A percentile compares a stretch with the other conserved stretches of the same genome.
Evolutionary conservation across 1,284 basidiomycete genomes (phyloP).

Genomic region (Cystobasidium pallidum): DNA sequence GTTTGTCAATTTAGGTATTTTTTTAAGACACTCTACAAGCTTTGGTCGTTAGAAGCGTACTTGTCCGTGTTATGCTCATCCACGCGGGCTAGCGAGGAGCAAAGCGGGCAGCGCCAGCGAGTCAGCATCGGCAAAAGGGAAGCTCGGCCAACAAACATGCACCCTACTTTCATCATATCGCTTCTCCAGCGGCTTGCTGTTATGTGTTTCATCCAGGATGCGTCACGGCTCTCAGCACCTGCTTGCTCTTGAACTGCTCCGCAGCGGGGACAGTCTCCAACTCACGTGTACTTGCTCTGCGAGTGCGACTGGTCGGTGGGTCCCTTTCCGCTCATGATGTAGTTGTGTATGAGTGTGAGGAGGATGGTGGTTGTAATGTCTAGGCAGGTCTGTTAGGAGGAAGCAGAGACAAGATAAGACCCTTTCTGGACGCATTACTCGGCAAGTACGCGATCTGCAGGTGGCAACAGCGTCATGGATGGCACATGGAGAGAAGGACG

Average conservation of each 20-base stretch:
- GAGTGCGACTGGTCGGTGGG: neutral
- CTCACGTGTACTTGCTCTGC: constrained; percentile 29
- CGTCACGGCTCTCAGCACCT: too few relatives aligned
- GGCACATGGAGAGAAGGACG: too few relatives aligned
- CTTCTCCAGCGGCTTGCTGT: constrained; percentile 30
- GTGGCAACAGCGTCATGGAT: too few relatives aligned
- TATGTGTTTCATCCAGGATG: neutral
- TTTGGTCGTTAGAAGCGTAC: neutral
- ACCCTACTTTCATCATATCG: constrained; percentile 19
- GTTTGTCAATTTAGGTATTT: neutral
- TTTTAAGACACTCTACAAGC: neutral
- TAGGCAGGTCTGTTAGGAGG: neutral
- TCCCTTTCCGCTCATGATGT: constrained; percentile 41
- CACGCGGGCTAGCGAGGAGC: neutral
- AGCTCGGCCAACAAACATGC: too few relatives aligned
- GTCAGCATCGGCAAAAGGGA: neutral
- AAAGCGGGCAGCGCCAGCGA: neutral
- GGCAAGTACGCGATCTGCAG: neutral
- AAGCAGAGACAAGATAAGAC: neutral
- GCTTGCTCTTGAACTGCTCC: neutral
- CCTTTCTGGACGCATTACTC: too few relatives aligned
- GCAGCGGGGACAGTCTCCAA: neutral
- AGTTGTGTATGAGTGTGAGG: constrained; percentile 20
- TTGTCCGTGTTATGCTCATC: constrained; percentile 12
- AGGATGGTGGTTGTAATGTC: neutral